Evolutionary conservation across 1,139 yeast genomes (phyloP), one percentile per base, ranked within the genome.

Genomic region (Pichia inconspicua): DNA sequence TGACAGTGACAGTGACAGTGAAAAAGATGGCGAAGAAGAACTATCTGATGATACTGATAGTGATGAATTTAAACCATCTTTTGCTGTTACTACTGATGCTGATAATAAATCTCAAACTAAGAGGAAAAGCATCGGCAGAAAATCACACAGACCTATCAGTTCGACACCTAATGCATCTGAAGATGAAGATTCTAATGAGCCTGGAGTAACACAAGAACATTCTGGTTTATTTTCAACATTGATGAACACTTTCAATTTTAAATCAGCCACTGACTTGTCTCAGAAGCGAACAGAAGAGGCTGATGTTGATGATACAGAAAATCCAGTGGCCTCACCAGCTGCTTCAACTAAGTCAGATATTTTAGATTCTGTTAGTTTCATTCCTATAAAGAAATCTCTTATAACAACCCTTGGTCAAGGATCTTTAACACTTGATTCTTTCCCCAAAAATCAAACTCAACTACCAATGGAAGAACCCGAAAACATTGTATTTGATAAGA

Each of bases 401-500:
- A 61, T 83, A 25, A 72, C 75, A 36, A 79, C 94, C 0, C 63
- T 87, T 55, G 96, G 96, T 1, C 71, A 74, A 48, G 96, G 96
- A 1, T 79, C 80, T 50, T 68, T 88, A 46, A 72, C 83, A 0
- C 66, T 88, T 17, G 82, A 78, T 45, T 76, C 77, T 40, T 67
- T 69, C 37, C 65, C 64, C 5, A 52, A 53, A 35, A 45, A 47
- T 40, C 47, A 49, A 40, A 49, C 53, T 2, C 47, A 43, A 35
- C 32, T 47, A 15, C 38, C 35, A 19, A 38, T 12, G 17, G 47
- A 45, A 12, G 40, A 41, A 6, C 28, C 10, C 5, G 25, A 19
- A 22, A 19, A 28, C 2, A n/a, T 15, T 22, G 10, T 8, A 27
- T 25, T 35, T 9, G 12, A 37, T 8, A 22, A 22, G 22, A 22